These are phyloP conservation scores for Vicia villosa DNA, from an alignment of 306 rosid genomes.

Conservation along the genomic window DNA sequence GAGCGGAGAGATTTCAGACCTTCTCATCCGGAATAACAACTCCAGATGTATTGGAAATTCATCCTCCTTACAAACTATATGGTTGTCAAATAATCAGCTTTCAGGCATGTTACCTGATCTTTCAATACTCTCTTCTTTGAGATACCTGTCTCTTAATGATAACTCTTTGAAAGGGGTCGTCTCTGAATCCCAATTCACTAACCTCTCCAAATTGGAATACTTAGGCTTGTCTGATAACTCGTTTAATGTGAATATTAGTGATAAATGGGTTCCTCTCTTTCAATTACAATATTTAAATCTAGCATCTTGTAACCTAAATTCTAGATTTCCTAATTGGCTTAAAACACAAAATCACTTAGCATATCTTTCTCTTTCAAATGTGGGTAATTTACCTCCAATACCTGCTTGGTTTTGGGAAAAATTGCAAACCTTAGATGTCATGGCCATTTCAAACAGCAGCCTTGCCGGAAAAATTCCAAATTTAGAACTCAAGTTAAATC, in stretches of 20 bases:
- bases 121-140: conserved; percentile 12
- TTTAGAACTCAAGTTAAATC: background rate
- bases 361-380: background rate
- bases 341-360: background rate
- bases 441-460: conserved; percentile 11
- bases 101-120: conserved; percentile 17
- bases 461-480: background rate
- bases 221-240: background rate
- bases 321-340: conserved; percentile 9
- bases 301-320: background rate
- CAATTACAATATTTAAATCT: background rate
- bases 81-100: background rate
- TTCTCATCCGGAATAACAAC: background rate
- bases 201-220: background rate
- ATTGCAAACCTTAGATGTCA: rapidly evolving
- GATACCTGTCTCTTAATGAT: rapidly evolving
- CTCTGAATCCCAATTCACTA: conserved; percentile 12
- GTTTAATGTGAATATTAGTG: background rate
- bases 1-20: conserved; percentile 7
- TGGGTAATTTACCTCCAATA: background rate
- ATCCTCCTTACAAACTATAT: conserved; percentile 2
- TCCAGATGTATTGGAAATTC: conserved; percentile 14
- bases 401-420: conserved; percentile 22
- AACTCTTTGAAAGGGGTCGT: background rate
- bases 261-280: conserved; percentile 30